Evolutionary conservation across 2,329 filamentous ascomycete genomes (phyloP).

Genomic region (Metarhizium anisopliae): DNA sequence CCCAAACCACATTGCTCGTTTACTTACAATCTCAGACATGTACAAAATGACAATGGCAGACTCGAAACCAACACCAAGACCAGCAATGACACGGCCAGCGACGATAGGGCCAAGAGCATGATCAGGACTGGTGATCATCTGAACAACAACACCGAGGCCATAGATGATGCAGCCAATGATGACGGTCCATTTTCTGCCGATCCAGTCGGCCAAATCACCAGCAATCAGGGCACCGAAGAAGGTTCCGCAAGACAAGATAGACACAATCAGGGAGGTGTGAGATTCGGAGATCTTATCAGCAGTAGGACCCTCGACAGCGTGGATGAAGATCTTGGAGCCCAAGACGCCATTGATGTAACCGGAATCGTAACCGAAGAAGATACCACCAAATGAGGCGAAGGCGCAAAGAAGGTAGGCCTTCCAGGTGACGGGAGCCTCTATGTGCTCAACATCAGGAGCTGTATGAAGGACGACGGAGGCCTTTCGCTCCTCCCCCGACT

Average conservation of each 20-base stretch:
- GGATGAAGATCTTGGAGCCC: slow-evolving; percentile 42
- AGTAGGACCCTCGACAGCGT: slow-evolving; percentile 36
- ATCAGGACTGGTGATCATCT: slow-evolving; percentile 43
- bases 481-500: slow-evolving; percentile 14
- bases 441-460: slow-evolving; percentile 44
- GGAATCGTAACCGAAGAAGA: slow-evolving; percentile 74
- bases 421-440: slow-evolving; percentile 61
- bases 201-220: slow-evolving; percentile 66
- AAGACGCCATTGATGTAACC: slow-evolving; percentile 64
- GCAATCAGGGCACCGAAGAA: slow-evolving; percentile 73
- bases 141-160: slow-evolving; percentile 56
- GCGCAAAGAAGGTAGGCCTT: slow-evolving; percentile 63
- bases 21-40: slow-evolving; percentile 69
- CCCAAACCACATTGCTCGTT: not conserved
- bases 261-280: slow-evolving; percentile 53
- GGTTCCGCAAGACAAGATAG: slow-evolving; percentile 68
- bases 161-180: slow-evolving; percentile 66
- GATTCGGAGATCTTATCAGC: slow-evolving; percentile 26
- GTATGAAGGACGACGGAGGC: slow-evolving; percentile 26
- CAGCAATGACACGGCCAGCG: slow-evolving; percentile 65
- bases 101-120: slow-evolving; percentile 54
- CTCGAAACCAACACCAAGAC: slow-evolving; percentile 72
- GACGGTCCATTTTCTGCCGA: slow-evolving; percentile 65
- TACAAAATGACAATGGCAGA: slow-evolving; percentile 75
- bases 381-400: slow-evolving; percentile 62